Evolutionary conservation across 441 rosid genomes (phyloP).

Genomic region (Mallotus repandus): DNA sequence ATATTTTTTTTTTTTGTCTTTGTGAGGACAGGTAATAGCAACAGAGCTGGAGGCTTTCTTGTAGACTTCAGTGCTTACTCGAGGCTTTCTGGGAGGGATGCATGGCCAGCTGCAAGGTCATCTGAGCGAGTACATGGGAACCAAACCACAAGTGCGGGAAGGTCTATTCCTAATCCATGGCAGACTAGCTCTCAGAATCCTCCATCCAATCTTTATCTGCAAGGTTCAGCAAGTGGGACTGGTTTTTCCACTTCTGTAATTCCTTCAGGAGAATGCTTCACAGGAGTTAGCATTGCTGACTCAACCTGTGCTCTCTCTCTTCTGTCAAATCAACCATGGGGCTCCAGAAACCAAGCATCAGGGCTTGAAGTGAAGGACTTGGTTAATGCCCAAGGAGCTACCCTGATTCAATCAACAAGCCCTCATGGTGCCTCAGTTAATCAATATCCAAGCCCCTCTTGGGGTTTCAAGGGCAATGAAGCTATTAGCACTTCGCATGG

Average conservation of each 20-base stretch:
- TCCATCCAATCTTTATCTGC: constrained; percentile 48
- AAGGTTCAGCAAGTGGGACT: constrained; percentile 47
- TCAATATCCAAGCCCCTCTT: constrained; percentile 42
- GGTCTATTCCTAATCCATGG: constrained; percentile 47
- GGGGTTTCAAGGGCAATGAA: constrained; percentile 56
- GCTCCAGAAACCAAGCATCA: constrained; percentile 40
- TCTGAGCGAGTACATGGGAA: constrained; percentile 37
- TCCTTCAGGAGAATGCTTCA: constrained; percentile 65
- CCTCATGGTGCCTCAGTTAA: constrained; percentile 31
- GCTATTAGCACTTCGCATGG: constrained; percentile 32
- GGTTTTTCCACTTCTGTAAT: constrained; percentile 47
- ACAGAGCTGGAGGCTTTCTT: constrained; percentile 54
- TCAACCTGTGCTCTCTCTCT: constrained; percentile 99
- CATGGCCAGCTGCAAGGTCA: constrained; percentile 46
- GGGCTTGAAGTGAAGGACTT: constrained; percentile 36
- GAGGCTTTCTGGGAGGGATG: constrained; percentile 38
- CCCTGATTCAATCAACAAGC: constrained; percentile 48
- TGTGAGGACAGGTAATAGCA: constrained; percentile 46
- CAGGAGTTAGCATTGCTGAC: constrained; percentile 47
- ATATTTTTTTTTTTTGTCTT: constrained; percentile 14
- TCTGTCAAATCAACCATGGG: constrained; percentile 95
- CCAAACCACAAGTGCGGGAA: constrained; percentile 33
- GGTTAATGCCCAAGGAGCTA: constrained; percentile 37
- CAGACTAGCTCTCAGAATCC: constrained; percentile 50
- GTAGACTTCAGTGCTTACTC: constrained; percentile 58